phyloP scores from a whole-genome alignment of 1,139 yeast species.

The Protomyces inundatus region DNA sequence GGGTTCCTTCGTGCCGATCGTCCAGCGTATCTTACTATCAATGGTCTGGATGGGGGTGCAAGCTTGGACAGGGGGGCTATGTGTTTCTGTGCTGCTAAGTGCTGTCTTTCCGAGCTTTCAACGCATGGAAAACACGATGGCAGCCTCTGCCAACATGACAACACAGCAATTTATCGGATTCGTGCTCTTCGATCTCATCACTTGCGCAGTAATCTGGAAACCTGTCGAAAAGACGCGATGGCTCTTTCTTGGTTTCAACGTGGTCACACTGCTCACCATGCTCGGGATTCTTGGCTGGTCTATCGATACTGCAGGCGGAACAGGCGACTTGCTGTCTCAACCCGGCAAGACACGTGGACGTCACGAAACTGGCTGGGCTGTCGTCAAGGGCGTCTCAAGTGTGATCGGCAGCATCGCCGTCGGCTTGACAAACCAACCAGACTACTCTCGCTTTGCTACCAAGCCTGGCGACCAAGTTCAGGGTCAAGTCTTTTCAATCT shows the following conservation, averaged over 20 bases:
- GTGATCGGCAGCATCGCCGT: constrained; percentile 29
- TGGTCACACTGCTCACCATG: constrained; percentile 29
- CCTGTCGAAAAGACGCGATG: constrained; percentile 29
- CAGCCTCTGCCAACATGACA: constrained; percentile 28
- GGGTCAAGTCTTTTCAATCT: constrained; percentile 20
- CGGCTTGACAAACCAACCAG: constrained; percentile 46
- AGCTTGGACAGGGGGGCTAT: constrained; percentile 32
- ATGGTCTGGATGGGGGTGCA: constrained; percentile 38
- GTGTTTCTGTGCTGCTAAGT: constrained; percentile 30
- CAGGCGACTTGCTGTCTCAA: constrained; percentile 11
- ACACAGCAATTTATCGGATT: constrained; percentile 54
- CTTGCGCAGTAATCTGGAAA: constrained; percentile 31
- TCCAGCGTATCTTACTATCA: constrained; percentile 34
- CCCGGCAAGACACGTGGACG: constrained; percentile 29
- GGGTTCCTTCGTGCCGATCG: constrained; percentile 35
- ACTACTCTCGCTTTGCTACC: constrained; percentile 76
- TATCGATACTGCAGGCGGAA: constrained; percentile 30
- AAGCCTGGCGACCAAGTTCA: constrained; percentile 44
- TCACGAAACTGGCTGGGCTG: constrained; percentile 28
- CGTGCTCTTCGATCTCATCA: constrained; percentile 63
- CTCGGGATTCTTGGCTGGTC: constrained; percentile 32
- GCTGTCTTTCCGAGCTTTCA: constrained; percentile 32
- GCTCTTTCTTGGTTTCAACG: constrained; percentile 26
- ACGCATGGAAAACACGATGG: constrained; percentile 28
- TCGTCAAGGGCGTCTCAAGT: constrained; percentile 29